Base-by-base conservation (phyloP, 805 yeast species). In the Limtongozyma cylindracea region DNA sequence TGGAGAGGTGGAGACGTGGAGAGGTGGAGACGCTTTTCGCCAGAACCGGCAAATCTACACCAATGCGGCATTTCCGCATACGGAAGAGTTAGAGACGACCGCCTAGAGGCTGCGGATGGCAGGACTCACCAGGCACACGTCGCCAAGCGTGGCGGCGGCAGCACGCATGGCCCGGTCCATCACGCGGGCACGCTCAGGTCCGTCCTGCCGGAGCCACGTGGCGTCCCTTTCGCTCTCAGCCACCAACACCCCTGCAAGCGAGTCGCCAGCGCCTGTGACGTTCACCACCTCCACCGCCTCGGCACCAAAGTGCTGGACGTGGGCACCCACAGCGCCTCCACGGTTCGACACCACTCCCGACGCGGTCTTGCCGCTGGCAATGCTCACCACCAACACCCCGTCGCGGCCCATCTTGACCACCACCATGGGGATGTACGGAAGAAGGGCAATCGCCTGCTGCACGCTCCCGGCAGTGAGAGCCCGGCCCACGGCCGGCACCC, bases 201-300 rank as follows among this genome's bases (percentile, higher is more conserved):
- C n/a, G n/a, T n/a, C n/a, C n/a, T n/a, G n/a, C n/a, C n/a, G n/a
- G n/a, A n/a, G n/a, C n/a, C n/a, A n/a, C n/a, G n/a, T n/a, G n/a
- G n/a, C n/a, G n/a, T n/a, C n/a, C n/a, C n/a, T n/a, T n/a, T n/a
- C n/a, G n/a, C n/a, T n/a, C 15, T 5, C 6, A 17, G n/a, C n/a
- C 5, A 10, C 11, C 12, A 78, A 29, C 13, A 55, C 61, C 0
- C 93, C 93, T 14, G 65, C 55, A 19, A 78, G 49, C 0, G 88
- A 56, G 40, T 78, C 93, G 8, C 93, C 94, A 1, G 91, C 91
- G 3, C 93, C 94, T 7, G 84, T 76, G 16, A 73, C 91, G 31
- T 68, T 74, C 14, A 42, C 43, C 8, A 71, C 53, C 0, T 39
- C 35, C 3, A 47, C 36, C 12, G 33, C 23, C 12, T 30, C 25